Evolutionary conservation across 306 rosid species (phyloP).

Genomic region (Glycyrrhiza uralensis): DNA sequence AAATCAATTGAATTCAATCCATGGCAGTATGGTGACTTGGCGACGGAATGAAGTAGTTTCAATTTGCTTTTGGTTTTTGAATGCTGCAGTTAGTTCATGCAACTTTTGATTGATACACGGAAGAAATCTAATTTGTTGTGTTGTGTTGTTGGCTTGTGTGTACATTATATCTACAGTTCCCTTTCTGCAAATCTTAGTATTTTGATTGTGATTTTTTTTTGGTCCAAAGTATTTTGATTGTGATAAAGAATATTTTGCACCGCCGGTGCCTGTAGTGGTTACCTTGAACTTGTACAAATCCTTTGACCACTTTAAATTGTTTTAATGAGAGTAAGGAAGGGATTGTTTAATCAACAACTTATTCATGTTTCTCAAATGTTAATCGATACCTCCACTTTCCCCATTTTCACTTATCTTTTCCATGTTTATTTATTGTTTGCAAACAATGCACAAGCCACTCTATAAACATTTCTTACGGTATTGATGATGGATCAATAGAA

Average conservation of each 20-base stretch:
- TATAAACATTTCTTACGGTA: not conserved
- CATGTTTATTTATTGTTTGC: no score
- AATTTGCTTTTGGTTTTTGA: conserved; percentile 16
- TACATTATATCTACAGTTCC: conserved; percentile 20
- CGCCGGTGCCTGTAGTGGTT: not conserved
- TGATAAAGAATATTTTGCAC: not conserved
- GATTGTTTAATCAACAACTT: no score
- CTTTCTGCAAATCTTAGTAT: conserved; percentile 13
- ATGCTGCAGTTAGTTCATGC: conserved; percentile 26
- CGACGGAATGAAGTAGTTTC: conserved; percentile 45
- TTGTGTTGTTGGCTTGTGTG: conserved; percentile 30
- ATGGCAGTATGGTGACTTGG: conserved; percentile 69
- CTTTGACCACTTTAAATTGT: no score
- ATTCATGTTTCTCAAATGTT: no score
- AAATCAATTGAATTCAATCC: conserved; percentile 71
- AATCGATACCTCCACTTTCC: no score
- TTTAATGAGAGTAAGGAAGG: no score
- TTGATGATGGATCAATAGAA: not conserved
- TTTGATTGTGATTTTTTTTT: conserved; percentile 1
- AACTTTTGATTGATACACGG: conserved; percentile 23
- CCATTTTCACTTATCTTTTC: no score
- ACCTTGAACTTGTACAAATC: conserved; percentile 10
- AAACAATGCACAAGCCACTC: not conserved
- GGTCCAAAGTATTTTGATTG: conserved; percentile 13
- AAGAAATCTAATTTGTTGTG: conserved; percentile 21